A percentile compares a stretch with the other conserved stretches of the same genome.
Evolutionary conservation across 768 basidiomycete genomes (phyloP).

Genomic region (Harrya chromipes): DNA sequence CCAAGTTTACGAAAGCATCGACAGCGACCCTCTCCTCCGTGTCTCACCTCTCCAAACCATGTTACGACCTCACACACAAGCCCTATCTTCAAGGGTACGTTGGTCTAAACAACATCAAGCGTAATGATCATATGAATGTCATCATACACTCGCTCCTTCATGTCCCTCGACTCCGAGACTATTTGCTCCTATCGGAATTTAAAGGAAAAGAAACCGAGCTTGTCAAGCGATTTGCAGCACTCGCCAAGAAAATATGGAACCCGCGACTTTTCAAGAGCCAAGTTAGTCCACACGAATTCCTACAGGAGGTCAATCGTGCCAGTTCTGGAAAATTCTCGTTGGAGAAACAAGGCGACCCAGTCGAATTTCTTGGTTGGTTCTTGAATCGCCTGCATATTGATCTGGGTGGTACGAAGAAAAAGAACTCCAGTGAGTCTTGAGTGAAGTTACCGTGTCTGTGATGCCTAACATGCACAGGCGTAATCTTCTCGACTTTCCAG

Average conservation of each 20-base stretch:
- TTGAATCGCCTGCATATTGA: slow-evolving; percentile 92
- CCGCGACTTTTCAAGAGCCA: slow-evolving; percentile 95
- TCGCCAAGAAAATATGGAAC: slow-evolving; percentile 96
- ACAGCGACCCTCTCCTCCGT: slow-evolving; percentile 56
- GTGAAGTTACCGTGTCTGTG: slow-evolving; percentile 15
- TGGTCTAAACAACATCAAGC: slow-evolving; percentile 96
- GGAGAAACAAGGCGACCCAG: slow-evolving; percentile 93
- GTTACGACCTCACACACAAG: slow-evolving; percentile 79
- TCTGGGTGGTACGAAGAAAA: slow-evolving; percentile 91
- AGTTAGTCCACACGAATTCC: slow-evolving; percentile 97
- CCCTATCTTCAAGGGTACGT: slow-evolving; percentile 92
- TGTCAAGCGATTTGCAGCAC: slow-evolving; percentile 77
- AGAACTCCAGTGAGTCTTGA: slow-evolving; percentile 71
- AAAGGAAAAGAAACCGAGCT: slow-evolving; percentile 80
- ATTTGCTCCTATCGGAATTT: slow-evolving; percentile 74
- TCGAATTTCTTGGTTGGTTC: slow-evolving; percentile 94
- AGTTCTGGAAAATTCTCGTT: slow-evolving; percentile 89
- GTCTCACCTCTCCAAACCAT: slow-evolving; percentile 61
- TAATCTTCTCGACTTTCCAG: slow-evolving; percentile 92
- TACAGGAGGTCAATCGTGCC: slow-evolving; percentile 92
- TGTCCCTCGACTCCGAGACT: slow-evolving; percentile 84
- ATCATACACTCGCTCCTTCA: slow-evolving; percentile 93
- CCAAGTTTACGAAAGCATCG: slow-evolving; percentile 69
- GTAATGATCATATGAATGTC: slow-evolving; percentile 97
- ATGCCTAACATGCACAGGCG: slow-evolving; percentile 47